Percentiles rank a stretch among this genome's conserved stretches.
Conservation (phyloP, 257 asterid genomes). For the Paulownia fortunei region DNA sequence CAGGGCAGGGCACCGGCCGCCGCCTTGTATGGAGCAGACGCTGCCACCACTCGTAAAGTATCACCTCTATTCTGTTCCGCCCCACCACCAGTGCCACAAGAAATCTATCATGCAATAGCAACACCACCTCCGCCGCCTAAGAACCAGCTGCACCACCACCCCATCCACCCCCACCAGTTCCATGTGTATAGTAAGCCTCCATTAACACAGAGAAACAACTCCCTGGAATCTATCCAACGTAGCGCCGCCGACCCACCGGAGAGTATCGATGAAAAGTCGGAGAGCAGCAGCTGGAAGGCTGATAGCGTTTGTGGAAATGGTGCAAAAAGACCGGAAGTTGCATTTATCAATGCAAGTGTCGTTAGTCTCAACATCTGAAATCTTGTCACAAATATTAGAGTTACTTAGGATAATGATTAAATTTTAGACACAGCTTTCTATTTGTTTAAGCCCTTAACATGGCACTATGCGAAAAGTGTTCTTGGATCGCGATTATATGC, state of each 20-base stretch:
- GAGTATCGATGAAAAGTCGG: constrained; percentile 90
- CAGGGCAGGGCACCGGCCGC: constrained; percentile 60
- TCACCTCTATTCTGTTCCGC: constrained; percentile 54
- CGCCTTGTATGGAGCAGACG: constrained; percentile 69
- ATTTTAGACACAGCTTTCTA: constrained; percentile 16
- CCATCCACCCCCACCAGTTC: constrained; percentile 60
- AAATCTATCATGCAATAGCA: constrained; percentile 59
- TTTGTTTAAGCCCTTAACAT: constrained; percentile 10
- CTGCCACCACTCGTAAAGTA: constrained; percentile 45
- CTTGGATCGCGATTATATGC: constrained; percentile 27
- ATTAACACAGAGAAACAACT: constrained; percentile 51
- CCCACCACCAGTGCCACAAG: constrained; percentile 46
- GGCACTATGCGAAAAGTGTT: constrained; percentile 30
- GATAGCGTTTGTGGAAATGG: constrained; percentile 71
- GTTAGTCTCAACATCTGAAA: constrained; percentile 64
- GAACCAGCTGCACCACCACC: constrained; percentile 58
- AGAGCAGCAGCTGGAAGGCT: constrained; percentile 88
- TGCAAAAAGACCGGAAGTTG: constrained; percentile 55
- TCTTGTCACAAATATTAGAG: neutral
- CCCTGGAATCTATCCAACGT: constrained; percentile 60
- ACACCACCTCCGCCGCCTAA: constrained; percentile 42
- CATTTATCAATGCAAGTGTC: constrained; percentile 63
- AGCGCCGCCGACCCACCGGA: constrained; percentile 70
- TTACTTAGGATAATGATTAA: constrained; percentile 28
- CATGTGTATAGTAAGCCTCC: constrained; percentile 63